Percentiles rank a stretch among this genome's conserved stretches.
Evolutionary conservation across 2,329 filamentous ascomycete genomes (phyloP).

Genomic region (Fusarium tuaranense): DNA sequence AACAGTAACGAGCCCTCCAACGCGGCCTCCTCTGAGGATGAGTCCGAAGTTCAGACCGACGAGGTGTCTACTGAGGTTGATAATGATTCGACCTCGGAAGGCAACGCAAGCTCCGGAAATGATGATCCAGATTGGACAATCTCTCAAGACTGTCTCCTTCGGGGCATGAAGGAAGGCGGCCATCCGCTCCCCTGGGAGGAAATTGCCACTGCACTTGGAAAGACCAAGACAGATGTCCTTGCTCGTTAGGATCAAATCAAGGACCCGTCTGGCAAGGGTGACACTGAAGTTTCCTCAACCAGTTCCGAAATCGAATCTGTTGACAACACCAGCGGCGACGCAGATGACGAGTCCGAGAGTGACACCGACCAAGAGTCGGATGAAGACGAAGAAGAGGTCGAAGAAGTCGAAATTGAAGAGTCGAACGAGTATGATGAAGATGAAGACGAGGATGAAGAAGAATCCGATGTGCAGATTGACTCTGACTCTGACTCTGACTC

Average conservation of each 20-base stretch:
- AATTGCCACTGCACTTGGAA: conserved; percentile 45
- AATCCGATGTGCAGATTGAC: too few relatives aligned
- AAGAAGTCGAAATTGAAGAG: background rate
- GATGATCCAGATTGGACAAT: conserved; percentile 45
- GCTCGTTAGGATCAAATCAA: conserved; percentile 50
- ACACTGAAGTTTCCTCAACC: background rate
- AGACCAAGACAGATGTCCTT: conserved; percentile 45
- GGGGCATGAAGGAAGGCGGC: conserved; percentile 49
- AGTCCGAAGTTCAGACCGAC: conserved; percentile 6
- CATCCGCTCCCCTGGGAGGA: conserved; percentile 45
- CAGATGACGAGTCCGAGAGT: conserved; percentile 8
- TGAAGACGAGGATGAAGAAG: background rate
- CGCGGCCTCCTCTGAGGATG: conserved; percentile 8
- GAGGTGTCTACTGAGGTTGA: background rate
- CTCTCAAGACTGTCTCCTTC: conserved; percentile 51
- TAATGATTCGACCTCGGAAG: background rate
- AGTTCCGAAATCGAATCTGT: background rate
- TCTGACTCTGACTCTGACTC: too few relatives aligned
- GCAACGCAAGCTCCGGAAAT: background rate
- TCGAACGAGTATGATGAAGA: background rate
- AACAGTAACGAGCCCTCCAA: conserved; percentile 1
- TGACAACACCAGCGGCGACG: background rate
- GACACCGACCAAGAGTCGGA: background rate
- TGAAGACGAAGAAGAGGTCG: conserved; percentile 3
- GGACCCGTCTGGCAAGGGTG: conserved; percentile 16